phyloP scores from a whole-genome alignment of 2,329 filamentous ascomycete genomes.

The Exophiala sideris region DNA sequence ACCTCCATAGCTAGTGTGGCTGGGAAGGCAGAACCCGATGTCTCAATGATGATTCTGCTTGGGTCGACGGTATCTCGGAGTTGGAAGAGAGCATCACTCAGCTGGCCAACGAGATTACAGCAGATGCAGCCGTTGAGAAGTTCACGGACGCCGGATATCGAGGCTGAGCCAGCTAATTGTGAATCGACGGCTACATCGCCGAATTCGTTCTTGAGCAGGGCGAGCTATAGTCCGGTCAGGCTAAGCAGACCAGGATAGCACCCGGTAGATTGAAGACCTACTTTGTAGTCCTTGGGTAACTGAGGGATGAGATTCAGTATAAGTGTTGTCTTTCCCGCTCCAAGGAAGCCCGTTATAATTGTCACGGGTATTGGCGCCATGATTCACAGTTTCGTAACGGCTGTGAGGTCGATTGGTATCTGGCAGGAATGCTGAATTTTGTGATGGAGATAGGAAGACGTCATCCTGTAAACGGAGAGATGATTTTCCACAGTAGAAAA shows the following conservation, averaged over 20 bases:
- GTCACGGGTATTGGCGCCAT: conserved; percentile 81
- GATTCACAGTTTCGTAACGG: no score
- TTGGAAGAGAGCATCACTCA: conserved; percentile 74
- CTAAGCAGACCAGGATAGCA: neutral
- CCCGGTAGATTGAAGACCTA: conserved; percentile 6
- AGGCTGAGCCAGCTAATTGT: conserved; percentile 75
- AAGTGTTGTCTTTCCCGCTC: conserved; percentile 92
- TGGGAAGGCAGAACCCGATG: conserved; percentile 80
- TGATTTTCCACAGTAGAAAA: no score
- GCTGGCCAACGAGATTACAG: conserved; percentile 94
- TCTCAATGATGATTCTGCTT: conserved; percentile 91
- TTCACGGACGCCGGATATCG: conserved; percentile 87
- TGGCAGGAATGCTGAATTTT: no score
- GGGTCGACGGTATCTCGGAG: conserved; percentile 62
- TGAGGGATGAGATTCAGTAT: conserved; percentile 93
- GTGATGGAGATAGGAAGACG: no score
- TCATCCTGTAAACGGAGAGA: no score
- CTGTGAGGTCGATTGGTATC: no score
- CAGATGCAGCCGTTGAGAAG: conserved; percentile 97
- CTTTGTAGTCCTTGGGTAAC: conserved; percentile 71
- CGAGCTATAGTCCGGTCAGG: conserved; percentile 55
- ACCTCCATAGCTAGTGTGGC: conserved; percentile 89
- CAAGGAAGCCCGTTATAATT: conserved; percentile 93
- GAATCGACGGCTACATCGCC: conserved; percentile 92
- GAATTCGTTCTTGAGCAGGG: conserved; percentile 96